Base-by-base conservation (phyloP, 331 rosid genomes). In the Cydonia oblonga region DNA sequence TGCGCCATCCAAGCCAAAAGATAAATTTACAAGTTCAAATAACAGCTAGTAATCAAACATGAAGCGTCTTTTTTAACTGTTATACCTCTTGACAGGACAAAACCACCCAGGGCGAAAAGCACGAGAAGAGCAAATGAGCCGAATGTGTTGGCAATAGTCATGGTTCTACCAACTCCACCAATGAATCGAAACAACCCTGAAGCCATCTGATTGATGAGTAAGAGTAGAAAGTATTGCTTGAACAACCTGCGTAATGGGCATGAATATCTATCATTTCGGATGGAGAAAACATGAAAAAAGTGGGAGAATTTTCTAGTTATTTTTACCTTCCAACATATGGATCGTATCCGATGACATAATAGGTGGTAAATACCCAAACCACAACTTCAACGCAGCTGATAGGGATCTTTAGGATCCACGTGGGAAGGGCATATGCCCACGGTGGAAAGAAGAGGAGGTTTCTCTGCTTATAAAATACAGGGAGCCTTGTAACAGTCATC, bases 391-490 rank as follows among this genome's bases (percentile, higher is more conserved):
- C n/a, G 67, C 83, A 63, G 1, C 89, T 76, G 62, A 84, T 8
- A 14, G 93, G 93, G 44, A 86, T 72, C 81, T 82, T 84, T 9
- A 86, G 85, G 73, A 88, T 77, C 89, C 90, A 86, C n/a, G 86
- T 44, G 15, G 89, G 90, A 72, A 88, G 82, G 73, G 86, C 89
- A 65, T 74, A 88, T n/a, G 80, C 84, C 89, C 96, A 89, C 10
- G 91, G 71, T 75, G 91, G 90, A 78, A 77, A 87, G 80, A 89
- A 86, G 24, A 65, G 88, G 6, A 81, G 75, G 53, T 75, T 85
- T 75, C 96, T 85, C 69, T 89, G 96, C 82, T 89, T 89, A 76
- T 83, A 88, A 73, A 88, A 88, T 13, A 88, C 95, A 26, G 91
- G 89, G 78, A 88, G 91, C 69, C 81, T 86, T 66, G 85, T 61